phyloP scores from a whole-genome alignment of 352 stramenopile species.

The Globisporangium cederbergense region DNA sequence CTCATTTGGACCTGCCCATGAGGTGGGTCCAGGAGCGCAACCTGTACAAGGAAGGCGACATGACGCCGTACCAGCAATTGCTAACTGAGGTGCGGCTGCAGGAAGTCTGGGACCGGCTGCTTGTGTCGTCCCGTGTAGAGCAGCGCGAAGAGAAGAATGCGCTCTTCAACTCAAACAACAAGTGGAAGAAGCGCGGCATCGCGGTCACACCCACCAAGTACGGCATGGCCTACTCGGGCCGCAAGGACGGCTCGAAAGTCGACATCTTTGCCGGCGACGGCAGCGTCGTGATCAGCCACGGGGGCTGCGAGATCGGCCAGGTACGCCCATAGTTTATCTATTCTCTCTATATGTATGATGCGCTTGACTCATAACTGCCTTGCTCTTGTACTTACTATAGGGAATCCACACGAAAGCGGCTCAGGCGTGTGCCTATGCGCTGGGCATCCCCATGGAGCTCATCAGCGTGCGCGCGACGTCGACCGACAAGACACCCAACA shows the following conservation, averaged over 20 bases:
- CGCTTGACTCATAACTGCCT: not conserved
- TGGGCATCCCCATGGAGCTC: slow-evolving; percentile 35
- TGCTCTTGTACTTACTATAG: slow-evolving; percentile 11
- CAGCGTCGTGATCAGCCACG: slow-evolving; percentile 95
- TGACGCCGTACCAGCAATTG: slow-evolving; percentile 91
- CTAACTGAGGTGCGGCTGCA: slow-evolving; percentile 91
- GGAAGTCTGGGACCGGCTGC: slow-evolving; percentile 74
- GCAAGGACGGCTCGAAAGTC: slow-evolving; percentile 32
- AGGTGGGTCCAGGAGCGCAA: slow-evolving; percentile 85
- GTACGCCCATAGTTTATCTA: slow-evolving; percentile 34
- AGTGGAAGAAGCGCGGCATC: slow-evolving; percentile 90
- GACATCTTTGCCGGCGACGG: slow-evolving; percentile 71
- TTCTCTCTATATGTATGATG: not conserved
- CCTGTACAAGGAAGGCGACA: slow-evolving; percentile 90
- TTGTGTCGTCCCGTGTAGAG: slow-evolving; percentile 66
- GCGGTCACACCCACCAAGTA: slow-evolving; percentile 89
- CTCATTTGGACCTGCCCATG: slow-evolving; percentile 60
- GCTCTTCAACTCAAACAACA: slow-evolving; percentile 90
- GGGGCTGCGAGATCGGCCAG: slow-evolving; percentile 97
- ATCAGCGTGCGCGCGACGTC: slow-evolving; percentile 43
- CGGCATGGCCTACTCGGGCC: slow-evolving; percentile 92
- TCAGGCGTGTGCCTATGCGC: slow-evolving; percentile 42
- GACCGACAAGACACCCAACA: slow-evolving; percentile 52
- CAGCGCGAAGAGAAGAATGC: slow-evolving; percentile 64
- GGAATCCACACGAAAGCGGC: slow-evolving; percentile 69